Percentiles rank a stretch among this genome's conserved stretches.
Conservation (phyloP, 164 flowering plant genomes). For the Tetrastigma voinierianum region DNA sequence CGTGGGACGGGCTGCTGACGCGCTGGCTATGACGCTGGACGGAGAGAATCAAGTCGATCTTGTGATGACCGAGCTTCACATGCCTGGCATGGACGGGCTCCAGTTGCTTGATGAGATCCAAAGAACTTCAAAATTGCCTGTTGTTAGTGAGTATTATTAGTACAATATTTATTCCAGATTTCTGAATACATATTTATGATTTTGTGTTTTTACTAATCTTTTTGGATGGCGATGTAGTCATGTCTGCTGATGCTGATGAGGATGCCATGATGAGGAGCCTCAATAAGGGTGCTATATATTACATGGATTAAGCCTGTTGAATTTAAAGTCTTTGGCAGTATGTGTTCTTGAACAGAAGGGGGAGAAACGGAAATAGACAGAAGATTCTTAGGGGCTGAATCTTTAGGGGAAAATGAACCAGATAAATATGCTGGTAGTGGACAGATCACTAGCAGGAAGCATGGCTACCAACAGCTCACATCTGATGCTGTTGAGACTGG, state of each 20-base stretch:
- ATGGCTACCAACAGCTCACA: background rate
- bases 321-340: conserved; percentile 20
- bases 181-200: background rate
- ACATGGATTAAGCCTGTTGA: conserved; percentile 15
- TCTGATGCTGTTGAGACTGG: background rate
- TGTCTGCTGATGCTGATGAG: conserved; percentile 16
- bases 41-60: conserved; percentile 4
- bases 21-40: conserved; percentile 7
- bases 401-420: background rate
- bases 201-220: background rate
- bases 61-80: conserved; percentile 12
- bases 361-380: background rate
- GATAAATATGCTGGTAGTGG: background rate
- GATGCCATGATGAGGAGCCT: conserved; percentile 10
- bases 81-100: conserved; percentile 19
- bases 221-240: conserved; percentile 16
- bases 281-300: conserved; percentile 12
- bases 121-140: conserved; percentile 13
- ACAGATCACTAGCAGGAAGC: background rate
- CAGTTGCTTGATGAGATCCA: conserved; percentile 17
- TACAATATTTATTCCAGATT: background rate
- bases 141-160: conserved; percentile 15
- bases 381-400: background rate
- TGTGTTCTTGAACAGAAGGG: background rate
- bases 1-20: conserved; percentile 7